Conservation (phyloP, 1,284 basidiomycete genomes). For the Heterobasidion occidentale region DNA sequence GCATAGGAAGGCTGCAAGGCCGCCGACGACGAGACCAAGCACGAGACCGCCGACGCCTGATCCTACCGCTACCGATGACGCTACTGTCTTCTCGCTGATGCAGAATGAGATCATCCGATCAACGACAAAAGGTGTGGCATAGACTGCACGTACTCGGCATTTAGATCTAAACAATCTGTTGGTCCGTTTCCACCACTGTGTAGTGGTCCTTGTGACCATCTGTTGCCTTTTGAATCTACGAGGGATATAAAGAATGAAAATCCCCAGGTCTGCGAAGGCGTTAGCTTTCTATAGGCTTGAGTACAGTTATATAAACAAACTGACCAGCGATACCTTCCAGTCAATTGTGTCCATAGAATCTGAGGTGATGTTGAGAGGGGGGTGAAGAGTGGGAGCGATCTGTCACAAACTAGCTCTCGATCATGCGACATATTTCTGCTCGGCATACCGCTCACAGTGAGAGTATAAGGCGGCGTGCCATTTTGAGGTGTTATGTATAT, state of each 20-base stretch:
- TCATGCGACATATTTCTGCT: neutral
- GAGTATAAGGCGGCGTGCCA: constrained; percentile 50
- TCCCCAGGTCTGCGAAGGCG: constrained; percentile 33
- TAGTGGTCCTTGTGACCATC: constrained; percentile 49
- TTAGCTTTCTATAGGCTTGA: neutral
- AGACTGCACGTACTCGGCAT: constrained; percentile 8
- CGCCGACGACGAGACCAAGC: constrained; percentile 34
- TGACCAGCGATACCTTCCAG: constrained; percentile 46
- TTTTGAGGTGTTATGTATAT: constrained; percentile 43
- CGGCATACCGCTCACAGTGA: constrained; percentile 30
- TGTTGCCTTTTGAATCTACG: constrained; percentile 38
- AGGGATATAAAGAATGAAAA: constrained; percentile 49
- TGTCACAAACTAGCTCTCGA: constrained; percentile 13
- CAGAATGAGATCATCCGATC: neutral
- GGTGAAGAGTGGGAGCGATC: constrained; percentile 53
- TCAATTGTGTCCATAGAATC: constrained; percentile 33
- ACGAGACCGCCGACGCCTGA: constrained; percentile 35
- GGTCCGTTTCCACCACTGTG: constrained; percentile 35
- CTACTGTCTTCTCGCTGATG: constrained; percentile 4
- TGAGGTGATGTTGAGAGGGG: constrained; percentile 48
- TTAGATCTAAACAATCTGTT: constrained; percentile 30
- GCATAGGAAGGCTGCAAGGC: constrained; percentile 20
- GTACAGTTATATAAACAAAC: constrained; percentile 3
- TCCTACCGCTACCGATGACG: constrained; percentile 26
- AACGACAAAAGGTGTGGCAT: neutral